Percentiles rank a stretch among this genome's conserved stretches.
phyloP scores from a whole-genome alignment of 352 stramenopile species.

The Phytopythium kandeliae region DNA sequence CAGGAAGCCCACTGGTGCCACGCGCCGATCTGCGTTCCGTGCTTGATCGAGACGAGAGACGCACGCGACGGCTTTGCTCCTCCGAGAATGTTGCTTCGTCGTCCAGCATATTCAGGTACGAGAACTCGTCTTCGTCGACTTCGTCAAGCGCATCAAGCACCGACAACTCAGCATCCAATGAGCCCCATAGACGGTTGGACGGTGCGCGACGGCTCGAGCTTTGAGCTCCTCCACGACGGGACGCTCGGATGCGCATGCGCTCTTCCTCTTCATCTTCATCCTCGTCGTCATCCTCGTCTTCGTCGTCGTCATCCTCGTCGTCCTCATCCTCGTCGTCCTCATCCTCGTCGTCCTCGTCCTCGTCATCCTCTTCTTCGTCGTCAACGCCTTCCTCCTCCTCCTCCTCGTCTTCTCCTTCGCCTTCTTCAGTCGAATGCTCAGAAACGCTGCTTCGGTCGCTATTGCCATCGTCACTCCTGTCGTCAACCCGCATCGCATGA shows the following conservation, averaged over 20 bases:
- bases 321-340: constrained; percentile 60
- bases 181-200: constrained; percentile 54
- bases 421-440: constrained; percentile 42
- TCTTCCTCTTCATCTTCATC: constrained; percentile 62
- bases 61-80: constrained; percentile 42
- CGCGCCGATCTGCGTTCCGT: neutral
- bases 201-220: constrained; percentile 24
- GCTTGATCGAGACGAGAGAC: constrained; percentile 18
- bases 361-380: constrained; percentile 36
- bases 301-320: constrained; percentile 50
- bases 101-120: constrained; percentile 68
- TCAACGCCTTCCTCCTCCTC: constrained; percentile 16
- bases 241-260: constrained; percentile 42
- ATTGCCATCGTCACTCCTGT: constrained; percentile 45
- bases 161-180: constrained; percentile 64
- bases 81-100: constrained; percentile 55
- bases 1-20: neutral
- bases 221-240: constrained; percentile 28
- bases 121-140: constrained; percentile 82
- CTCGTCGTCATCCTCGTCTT: constrained; percentile 39
- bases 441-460: constrained; percentile 63
- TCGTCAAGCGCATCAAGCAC: constrained; percentile 73
- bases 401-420: constrained; percentile 33
- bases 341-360: constrained; percentile 61
- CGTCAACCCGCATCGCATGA: constrained; percentile 51